Evolutionary conservation across 768 basidiomycete genomes (phyloP).

Genomic region (Mycena galopus): DNA sequence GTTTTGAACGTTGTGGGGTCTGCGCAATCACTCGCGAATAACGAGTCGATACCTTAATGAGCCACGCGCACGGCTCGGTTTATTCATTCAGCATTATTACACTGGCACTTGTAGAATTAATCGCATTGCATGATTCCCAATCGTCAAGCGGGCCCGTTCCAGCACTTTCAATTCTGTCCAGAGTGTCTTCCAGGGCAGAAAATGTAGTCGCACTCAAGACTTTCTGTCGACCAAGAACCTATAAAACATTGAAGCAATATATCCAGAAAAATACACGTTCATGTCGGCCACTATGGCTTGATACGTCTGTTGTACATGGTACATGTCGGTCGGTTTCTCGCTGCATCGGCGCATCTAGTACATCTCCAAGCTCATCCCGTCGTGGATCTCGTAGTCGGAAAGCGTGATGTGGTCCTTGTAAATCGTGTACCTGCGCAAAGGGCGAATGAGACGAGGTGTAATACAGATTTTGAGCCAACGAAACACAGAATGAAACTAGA

Average conservation of each 20-base stretch:
- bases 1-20: neutral
- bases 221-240: too few species aligned
- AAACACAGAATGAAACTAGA: neutral
- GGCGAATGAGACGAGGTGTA: neutral
- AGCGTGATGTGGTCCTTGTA: slow-evolving; percentile 98
- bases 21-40: neutral
- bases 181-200: too few species aligned
- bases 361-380: slow-evolving; percentile 95
- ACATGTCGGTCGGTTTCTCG: neutral
- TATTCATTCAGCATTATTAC: slow-evolving; percentile 3
- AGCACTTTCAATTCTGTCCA: too few species aligned
- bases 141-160: too few species aligned
- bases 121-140: too few species aligned
- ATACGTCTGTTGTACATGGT: slow-evolving; percentile 12
- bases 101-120: slow-evolving; percentile 11
- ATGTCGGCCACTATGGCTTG: neutral
- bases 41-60: slow-evolving; percentile 29
- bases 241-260: neutral
- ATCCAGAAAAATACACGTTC: slow-evolving; percentile 28
- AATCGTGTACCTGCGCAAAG: slow-evolving; percentile 82
- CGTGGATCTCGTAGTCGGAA: slow-evolving; percentile 92
- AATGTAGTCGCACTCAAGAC: too few species aligned
- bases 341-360: slow-evolving; percentile 60
- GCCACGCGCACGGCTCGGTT: slow-evolving; percentile 25
- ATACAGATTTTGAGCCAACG: slow-evolving; percentile 4